Base-by-base conservation (phyloP, 129 eudicot species). In the Rutidosis leptorrhynchoides region DNA sequence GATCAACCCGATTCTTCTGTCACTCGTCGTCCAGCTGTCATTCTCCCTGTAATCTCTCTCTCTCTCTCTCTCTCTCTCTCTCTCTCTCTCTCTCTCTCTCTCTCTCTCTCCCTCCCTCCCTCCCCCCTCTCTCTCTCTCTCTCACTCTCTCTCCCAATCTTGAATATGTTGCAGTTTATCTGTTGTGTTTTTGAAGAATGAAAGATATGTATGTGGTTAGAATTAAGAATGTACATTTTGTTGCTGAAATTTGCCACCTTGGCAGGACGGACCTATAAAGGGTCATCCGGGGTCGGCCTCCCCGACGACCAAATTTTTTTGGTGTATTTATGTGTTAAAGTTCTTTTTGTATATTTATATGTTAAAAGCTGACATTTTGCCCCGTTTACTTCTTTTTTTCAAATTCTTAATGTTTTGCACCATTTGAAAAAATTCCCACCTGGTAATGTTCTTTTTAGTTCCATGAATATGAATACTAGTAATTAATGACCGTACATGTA, bases 11-110 rank as follows among this genome's bases (percentile, higher is more conserved):
- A 83, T 27, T 60, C 83, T 35, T 46, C 73, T 5, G 24, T 84
- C 80, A 16, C 82, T 64, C 64, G 66, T 43, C 95, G 96, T 59
- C 96, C 98, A 53, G 98, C 98, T 28, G 86, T 91, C 78, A 85
- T 87, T 72, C 97, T 90, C 52, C 97, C 97, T 1, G 96, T 85
- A 72, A 70, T 10, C 27, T 9, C 22, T 37, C 60, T 21, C 30
- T 49, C 74, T 28, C 49, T 37, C 27, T 58, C 10, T 20, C 10
- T 29, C 19, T 17, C 19, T n/a, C n/a, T n/a, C n/a, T n/a, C n/a
- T 10, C 27, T 9, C 22, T 37, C 60, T 21, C 30, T 49, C 74
- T 28, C 49, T 37, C 27, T 58, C 10, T 20, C n/a, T 10, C 27
- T 9, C 22, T 37, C 60, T 21, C 30, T 49, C 74, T 28, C 49